Evolutionary conservation across 305 asterid genomes (phyloP).

Genomic region (Fraxinus baroniana): DNA sequence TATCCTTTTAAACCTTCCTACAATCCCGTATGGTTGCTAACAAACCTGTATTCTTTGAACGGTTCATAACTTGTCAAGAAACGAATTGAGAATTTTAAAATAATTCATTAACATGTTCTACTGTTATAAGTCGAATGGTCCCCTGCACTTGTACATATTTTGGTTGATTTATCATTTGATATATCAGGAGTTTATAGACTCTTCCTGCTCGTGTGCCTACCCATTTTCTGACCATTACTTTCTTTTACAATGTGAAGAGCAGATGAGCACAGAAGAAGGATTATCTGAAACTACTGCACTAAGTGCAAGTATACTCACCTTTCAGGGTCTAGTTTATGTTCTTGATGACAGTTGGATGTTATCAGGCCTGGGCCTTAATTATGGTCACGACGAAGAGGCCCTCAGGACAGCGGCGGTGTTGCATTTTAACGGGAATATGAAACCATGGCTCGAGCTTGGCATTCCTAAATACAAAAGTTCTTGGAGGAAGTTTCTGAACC

Average conservation of each 20-base stretch:
- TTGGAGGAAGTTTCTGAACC: slow-evolving; percentile 74
- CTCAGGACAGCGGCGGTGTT: slow-evolving; percentile 62
- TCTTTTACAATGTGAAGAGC: slow-evolving; percentile 34
- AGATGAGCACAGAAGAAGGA: slow-evolving; percentile 46
- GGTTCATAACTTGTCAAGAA: neutral
- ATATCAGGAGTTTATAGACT: slow-evolving; percentile 14
- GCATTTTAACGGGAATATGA: slow-evolving; percentile 96
- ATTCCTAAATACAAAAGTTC: slow-evolving; percentile 66
- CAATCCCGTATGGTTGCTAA: neutral
- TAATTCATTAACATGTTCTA: neutral
- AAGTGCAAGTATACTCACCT: slow-evolving; percentile 70
- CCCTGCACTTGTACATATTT: neutral
- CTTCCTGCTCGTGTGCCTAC: neutral
- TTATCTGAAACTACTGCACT: slow-evolving; percentile 47
- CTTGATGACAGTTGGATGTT: slow-evolving; percentile 74
- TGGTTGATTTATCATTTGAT: slow-evolving; percentile 7
- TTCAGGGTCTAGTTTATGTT: slow-evolving; percentile 61
- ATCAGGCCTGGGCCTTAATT: slow-evolving; percentile 84
- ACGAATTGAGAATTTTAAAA: neutral
- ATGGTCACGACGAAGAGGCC: slow-evolving; percentile 47
- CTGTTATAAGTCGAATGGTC: neutral
- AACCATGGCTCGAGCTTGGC: slow-evolving; percentile 99
- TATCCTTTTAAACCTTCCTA: neutral
- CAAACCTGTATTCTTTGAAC: neutral
- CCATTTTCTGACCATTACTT: slow-evolving; percentile 15